These are phyloP conservation scores for Parathielavia hyrcaniae DNA, from an alignment of 495 filamentous ascomycete genomes.

Conservation along the genomic window DNA sequence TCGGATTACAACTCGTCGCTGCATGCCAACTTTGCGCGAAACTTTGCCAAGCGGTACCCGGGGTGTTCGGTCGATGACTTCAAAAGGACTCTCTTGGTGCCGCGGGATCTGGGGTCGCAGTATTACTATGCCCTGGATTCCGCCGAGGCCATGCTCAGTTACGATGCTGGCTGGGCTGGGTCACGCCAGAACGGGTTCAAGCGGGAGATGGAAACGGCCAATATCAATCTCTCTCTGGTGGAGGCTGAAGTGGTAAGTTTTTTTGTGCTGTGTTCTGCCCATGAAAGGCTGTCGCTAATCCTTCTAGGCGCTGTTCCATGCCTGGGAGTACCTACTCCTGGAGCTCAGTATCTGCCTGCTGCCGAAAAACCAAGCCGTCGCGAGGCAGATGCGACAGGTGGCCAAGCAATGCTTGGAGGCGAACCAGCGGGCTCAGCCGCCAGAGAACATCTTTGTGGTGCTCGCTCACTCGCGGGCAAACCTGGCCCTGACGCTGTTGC, in stretches of 20 bases:
- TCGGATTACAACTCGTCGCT: constrained; percentile 77
- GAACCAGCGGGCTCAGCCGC: constrained; percentile 58
- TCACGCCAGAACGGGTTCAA: constrained; percentile 61
- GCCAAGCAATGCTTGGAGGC: constrained; percentile 64
- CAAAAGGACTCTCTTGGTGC: constrained; percentile 62
- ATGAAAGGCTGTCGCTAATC: constrained; percentile 25
- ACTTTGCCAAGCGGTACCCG: constrained; percentile 70
- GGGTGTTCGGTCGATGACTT: constrained; percentile 66
- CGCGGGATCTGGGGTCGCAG: constrained; percentile 56
- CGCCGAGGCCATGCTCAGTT: constrained; percentile 65
- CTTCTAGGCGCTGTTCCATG: constrained; percentile 63
- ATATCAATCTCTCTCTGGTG: constrained; percentile 82
- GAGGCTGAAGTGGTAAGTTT: constrained; percentile 80
- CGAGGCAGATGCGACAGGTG: constrained; percentile 59
- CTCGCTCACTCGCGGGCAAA: constrained; percentile 67
- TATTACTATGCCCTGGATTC: constrained; percentile 78
- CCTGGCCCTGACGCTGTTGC: constrained; percentile 67
- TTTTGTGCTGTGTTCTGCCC: constrained; percentile 17
- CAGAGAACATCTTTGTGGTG: constrained; percentile 65
- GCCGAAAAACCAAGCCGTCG: constrained; percentile 51
- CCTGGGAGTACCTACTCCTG: constrained; percentile 83
- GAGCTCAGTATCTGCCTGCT: constrained; percentile 70
- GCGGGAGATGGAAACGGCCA: constrained; percentile 75
- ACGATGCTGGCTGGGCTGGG: constrained; percentile 70
- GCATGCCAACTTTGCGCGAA: constrained; percentile 75